Conservation (phyloP, 2,329 filamentous ascomycete species). For the Talaromyces sp. region DNA sequence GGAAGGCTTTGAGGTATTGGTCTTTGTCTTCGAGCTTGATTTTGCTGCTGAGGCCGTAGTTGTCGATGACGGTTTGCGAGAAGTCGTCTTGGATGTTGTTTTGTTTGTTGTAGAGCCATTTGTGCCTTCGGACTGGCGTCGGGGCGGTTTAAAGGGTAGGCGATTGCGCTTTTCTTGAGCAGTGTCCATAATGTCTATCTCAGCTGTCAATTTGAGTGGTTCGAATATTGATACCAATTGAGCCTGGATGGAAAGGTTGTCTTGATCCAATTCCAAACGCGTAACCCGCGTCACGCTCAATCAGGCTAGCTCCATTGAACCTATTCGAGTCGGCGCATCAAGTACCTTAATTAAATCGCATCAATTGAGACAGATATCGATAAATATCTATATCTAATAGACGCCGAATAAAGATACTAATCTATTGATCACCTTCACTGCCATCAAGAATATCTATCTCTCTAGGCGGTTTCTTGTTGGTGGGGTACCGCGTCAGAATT, state of each 20-base stretch:
- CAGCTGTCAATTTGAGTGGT: not conserved
- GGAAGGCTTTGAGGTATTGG: slow-evolving; percentile 18
- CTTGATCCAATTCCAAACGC: not conserved
- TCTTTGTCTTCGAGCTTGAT: not conserved
- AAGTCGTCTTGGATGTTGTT: slow-evolving; percentile 24
- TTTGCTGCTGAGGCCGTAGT: slow-evolving; percentile 5
- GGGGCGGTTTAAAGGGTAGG: slow-evolving; percentile 46
- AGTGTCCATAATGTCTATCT: not conserved
- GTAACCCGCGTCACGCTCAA: slow-evolving; percentile 5
- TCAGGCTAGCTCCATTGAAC: slow-evolving; percentile 11
- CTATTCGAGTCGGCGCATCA: not conserved
- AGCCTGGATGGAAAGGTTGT: not conserved
- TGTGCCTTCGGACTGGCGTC: slow-evolving; percentile 30
- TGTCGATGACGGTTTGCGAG: slow-evolving; percentile 16
- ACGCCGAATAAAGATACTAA: not conserved
- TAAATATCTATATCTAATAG: not conserved
- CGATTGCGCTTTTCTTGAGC: slow-evolving; percentile 33
- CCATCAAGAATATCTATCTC: not conserved
- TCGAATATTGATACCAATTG: not conserved
- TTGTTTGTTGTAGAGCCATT: slow-evolving; percentile 22
- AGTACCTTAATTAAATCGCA: not conserved
- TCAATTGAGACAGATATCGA: not conserved
- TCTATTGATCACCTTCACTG: not conserved
- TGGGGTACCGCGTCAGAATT: slow-evolving; percentile 3
- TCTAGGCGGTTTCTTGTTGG: not conserved